phyloP scores from a whole-genome alignment of 2,329 filamentous ascomycete species.

The Biscogniauxia marginata region DNA sequence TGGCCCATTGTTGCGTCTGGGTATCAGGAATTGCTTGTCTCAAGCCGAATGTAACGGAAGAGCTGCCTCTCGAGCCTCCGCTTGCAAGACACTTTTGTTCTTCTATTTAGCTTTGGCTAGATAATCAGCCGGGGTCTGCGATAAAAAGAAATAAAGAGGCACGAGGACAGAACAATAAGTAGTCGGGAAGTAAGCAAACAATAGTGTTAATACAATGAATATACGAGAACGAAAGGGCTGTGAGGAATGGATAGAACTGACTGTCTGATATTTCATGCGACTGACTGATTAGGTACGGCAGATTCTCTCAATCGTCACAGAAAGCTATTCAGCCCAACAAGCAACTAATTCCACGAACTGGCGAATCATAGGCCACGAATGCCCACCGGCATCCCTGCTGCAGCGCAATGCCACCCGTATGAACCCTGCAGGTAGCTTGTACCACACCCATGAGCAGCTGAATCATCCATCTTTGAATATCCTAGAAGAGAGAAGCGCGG shows the following conservation, averaged over 20 bases:
- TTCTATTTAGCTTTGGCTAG: too few relatives aligned
- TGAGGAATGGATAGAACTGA: too few relatives aligned
- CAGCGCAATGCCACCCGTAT: not conserved
- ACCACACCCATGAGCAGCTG: not conserved
- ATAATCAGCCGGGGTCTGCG: too few relatives aligned
- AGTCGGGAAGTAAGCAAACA: too few relatives aligned
- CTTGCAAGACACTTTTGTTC: too few relatives aligned
- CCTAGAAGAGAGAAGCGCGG: too few relatives aligned
- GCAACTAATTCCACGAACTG: not conserved
- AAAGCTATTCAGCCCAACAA: not conserved
- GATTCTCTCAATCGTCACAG: not conserved
- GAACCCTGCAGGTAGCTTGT: not conserved
- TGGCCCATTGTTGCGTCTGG: constrained; percentile 22
- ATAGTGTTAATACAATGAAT: too few relatives aligned
- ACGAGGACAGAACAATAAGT: not conserved
- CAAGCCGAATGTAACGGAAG: too few relatives aligned
- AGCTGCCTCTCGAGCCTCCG: too few relatives aligned
- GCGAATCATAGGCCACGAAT: not conserved
- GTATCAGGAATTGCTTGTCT: not conserved
- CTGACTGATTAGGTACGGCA: too few relatives aligned
- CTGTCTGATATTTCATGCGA: too few relatives aligned
- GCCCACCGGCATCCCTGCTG: not conserved
- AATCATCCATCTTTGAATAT: not conserved
- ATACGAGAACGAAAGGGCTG: too few relatives aligned
- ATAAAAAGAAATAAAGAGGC: not conserved